A percentile compares a stretch with the other conserved stretches of the same genome.
phyloP scores from a whole-genome alignment of 192 early-diverging fungal species.

The Coemansia sp. region DNA sequence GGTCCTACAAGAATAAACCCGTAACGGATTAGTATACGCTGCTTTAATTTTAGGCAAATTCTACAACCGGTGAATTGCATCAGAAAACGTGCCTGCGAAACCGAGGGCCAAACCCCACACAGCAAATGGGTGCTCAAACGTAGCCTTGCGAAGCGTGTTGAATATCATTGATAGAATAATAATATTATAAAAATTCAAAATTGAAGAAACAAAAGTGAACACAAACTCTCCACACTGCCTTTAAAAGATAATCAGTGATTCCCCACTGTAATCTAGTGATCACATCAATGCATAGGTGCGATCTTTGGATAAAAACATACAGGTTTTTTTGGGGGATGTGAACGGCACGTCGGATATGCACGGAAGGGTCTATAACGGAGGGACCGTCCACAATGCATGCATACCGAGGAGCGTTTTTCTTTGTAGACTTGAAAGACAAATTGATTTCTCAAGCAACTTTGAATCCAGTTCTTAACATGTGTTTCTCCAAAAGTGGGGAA shows the following conservation, averaged over 20 bases:
- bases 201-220: not conserved
- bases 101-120: conserved; percentile 55
- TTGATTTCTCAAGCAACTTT: not conserved
- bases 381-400: not conserved
- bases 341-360: not conserved
- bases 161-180: conserved; percentile 21
- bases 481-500: not conserved
- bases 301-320: not conserved
- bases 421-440: not conserved
- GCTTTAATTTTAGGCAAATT: not conserved
- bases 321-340: no score
- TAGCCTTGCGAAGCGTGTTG: conserved; percentile 50
- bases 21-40: not conserved
- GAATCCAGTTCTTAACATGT: not conserved
- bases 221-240: not conserved
- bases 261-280: not conserved
- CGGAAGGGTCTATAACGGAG: conserved; percentile 1
- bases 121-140: conserved; percentile 51
- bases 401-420: not conserved
- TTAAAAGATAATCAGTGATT: not conserved
- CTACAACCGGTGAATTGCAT: not conserved
- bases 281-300: not conserved
- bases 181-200: not conserved
- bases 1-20: conserved; percentile 32
- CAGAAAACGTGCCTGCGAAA: conserved; percentile 29